Percentiles rank a stretch among this genome's conserved stretches.
phyloP scores from a whole-genome alignment of 805 yeast species.

The Candida berthetii region DNA sequence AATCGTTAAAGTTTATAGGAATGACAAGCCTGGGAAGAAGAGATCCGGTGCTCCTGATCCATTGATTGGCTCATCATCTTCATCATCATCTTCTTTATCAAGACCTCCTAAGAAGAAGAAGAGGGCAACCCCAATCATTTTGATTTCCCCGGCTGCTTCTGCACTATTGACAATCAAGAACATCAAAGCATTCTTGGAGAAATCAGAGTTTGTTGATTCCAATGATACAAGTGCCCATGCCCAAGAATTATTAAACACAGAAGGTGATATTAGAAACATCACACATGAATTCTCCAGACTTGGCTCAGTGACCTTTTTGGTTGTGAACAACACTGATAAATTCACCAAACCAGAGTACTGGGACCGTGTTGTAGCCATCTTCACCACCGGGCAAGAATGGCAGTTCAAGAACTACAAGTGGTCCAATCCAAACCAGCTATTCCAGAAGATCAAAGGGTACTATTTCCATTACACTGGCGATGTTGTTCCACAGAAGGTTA shows the following conservation, averaged over 20 bases:
- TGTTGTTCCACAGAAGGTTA: conserved; percentile 64
- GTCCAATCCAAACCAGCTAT: conserved; percentile 71
- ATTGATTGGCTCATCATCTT: too few relatives aligned
- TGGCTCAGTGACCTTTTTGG: conserved; percentile 60
- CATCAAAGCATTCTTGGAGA: conserved; percentile 63
- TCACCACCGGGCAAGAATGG: conserved; percentile 98
- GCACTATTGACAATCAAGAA: conserved; percentile 60
- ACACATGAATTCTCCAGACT: conserved; percentile 50
- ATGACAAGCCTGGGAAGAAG: too few relatives aligned
- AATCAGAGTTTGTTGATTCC: conserved; percentile 62
- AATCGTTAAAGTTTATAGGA: conserved; percentile 40
- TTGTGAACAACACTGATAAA: conserved; percentile 84
- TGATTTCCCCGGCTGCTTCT: conserved; percentile 77
- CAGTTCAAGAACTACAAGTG: conserved; percentile 87
- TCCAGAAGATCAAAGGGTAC: conserved; percentile 81
- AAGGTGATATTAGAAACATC: conserved; percentile 37
- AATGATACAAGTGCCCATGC: conserved; percentile 25
- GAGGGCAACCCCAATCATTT: conserved; percentile 59
- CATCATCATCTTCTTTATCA: conserved; percentile 9
- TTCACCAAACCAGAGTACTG: conserved; percentile 94
- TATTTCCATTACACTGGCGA: conserved; percentile 76
- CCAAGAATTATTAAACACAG: conserved; percentile 24
- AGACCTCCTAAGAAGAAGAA: conserved; percentile 18
- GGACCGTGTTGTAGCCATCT: conserved; percentile 94
- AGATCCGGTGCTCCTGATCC: neutral